These are phyloP conservation scores for Rhizoctonia solani DNA, from an alignment of 1,284 basidiomycete genomes.

Conservation along the genomic window DNA sequence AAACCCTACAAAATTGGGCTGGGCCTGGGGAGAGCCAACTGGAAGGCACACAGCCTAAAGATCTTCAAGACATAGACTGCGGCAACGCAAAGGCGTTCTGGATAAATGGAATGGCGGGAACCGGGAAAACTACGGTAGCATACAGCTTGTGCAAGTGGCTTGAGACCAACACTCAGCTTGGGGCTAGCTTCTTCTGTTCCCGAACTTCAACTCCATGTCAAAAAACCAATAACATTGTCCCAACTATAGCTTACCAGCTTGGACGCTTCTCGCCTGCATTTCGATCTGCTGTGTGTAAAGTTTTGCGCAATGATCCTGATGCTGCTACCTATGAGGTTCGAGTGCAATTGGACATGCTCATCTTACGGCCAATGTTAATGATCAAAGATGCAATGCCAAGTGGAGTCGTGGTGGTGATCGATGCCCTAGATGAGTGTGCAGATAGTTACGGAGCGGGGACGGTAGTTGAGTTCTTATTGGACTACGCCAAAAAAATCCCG, in stretches of 20 bases:
- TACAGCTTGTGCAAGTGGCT: slow-evolving; percentile 39
- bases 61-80: too few relatives aligned
- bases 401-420: slow-evolving; percentile 28
- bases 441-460: neutral
- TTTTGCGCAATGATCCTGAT: neutral
- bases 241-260: slow-evolving; percentile 35
- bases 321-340: neutral
- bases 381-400: neutral
- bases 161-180: slow-evolving; percentile 39
- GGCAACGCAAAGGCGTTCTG: slow-evolving; percentile 38
- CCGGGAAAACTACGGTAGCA: slow-evolving; percentile 42
- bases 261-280: slow-evolving; percentile 1
- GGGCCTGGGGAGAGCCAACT: too few relatives aligned
- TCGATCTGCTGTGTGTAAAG: slow-evolving; percentile 1
- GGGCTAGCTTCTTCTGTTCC: slow-evolving; percentile 45
- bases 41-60: too few relatives aligned
- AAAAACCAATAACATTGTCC: slow-evolving; percentile 14
- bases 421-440: slow-evolving; percentile 32
- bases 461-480: neutral
- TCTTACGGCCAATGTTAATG: neutral
- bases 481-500: neutral
- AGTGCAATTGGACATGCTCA: slow-evolving; percentile 18
- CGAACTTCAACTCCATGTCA: slow-evolving; percentile 30
- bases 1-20: slow-evolving; percentile 37
- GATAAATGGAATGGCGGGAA: slow-evolving; percentile 38